phyloP scores from a whole-genome alignment of 495 filamentous ascomycete genomes.

The Trichoderma reesei region DNA sequence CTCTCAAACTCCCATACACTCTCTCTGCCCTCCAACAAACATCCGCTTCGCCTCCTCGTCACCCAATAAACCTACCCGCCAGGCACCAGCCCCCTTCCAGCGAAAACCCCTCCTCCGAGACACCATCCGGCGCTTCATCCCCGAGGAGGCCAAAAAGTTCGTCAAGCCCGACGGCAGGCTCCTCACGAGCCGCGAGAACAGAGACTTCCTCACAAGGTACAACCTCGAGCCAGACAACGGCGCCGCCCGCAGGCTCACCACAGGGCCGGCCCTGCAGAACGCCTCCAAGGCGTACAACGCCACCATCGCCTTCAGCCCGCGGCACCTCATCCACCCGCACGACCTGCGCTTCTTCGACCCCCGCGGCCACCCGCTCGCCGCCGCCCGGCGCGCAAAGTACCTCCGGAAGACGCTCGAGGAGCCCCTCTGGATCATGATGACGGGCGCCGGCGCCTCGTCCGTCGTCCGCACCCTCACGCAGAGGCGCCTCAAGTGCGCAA shows the following conservation, averaged over 20 bases:
- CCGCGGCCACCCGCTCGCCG: slow-evolving; percentile 25
- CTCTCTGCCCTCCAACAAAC: not conserved
- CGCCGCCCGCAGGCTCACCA: not conserved
- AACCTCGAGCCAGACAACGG: slow-evolving; percentile 4
- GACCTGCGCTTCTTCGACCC: slow-evolving; percentile 24
- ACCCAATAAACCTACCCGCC: not conserved
- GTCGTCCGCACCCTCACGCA: slow-evolving; percentile 45
- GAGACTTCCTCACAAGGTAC: not conserved
- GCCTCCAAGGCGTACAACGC: not conserved
- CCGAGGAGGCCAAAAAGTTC: slow-evolving; percentile 1
- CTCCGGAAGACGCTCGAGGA: slow-evolving; percentile 18
- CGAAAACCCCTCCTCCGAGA: not conserved
- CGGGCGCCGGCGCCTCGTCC: slow-evolving; percentile 19
- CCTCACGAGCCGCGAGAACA: not conserved
- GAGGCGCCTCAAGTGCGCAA: slow-evolving; percentile 42
- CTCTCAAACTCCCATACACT: not conserved
- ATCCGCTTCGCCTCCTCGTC: not conserved
- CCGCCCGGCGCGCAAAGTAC: slow-evolving; percentile 21
- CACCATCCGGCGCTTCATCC: slow-evolving; percentile 6
- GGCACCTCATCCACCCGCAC: slow-evolving; percentile 16
- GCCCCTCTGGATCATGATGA: slow-evolving; percentile 43
- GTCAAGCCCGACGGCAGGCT: not conserved
- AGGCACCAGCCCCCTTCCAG: not conserved
- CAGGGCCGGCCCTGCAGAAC: not conserved
- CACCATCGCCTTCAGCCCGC: not conserved